phyloP scores from a whole-genome alignment of 257 asterid species.

The Striga asiatica region DNA sequence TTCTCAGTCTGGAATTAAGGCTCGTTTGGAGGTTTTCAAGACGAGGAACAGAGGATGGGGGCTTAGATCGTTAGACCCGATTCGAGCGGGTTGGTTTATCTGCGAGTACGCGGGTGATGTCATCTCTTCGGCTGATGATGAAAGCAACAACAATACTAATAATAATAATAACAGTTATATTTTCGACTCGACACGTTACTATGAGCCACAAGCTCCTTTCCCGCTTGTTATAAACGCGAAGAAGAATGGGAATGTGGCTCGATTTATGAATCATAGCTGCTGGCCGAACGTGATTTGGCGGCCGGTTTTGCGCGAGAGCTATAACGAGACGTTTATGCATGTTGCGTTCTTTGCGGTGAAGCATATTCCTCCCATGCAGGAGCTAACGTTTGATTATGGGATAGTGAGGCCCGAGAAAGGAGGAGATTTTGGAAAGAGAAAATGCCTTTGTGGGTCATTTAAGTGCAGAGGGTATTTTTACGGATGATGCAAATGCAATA shows the following conservation, averaged over 20 bases:
- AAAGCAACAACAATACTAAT: slow-evolving; percentile 32
- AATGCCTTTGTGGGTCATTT: slow-evolving; percentile 62
- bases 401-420: slow-evolving; percentile 42
- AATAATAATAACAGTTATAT: slow-evolving; percentile 36
- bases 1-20: slow-evolving; percentile 62
- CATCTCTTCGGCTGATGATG: slow-evolving; percentile 31
- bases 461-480: slow-evolving; percentile 79
- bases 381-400: slow-evolving; percentile 82
- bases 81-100: slow-evolving; percentile 70
- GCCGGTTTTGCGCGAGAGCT: slow-evolving; percentile 64
- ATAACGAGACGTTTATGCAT: slow-evolving; percentile 49
- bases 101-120: slow-evolving; percentile 95
- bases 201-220: slow-evolving; percentile 48
- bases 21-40: slow-evolving; percentile 71
- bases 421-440: slow-evolving; percentile 47
- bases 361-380: slow-evolving; percentile 94
- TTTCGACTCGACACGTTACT: slow-evolving; percentile 74
- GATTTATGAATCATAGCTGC: slow-evolving; percentile 96
- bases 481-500: slow-evolving; percentile 13
- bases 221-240: slow-evolving; percentile 66
- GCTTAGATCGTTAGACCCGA: slow-evolving; percentile 93
- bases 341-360: slow-evolving; percentile 74
- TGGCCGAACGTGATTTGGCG: slow-evolving; percentile 76
- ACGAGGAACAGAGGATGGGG: slow-evolving; percentile 92
- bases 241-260: slow-evolving; percentile 70